Evolutionary conservation across 164 flowering plant genomes (phyloP).

Genomic region (Santalum album): DNA sequence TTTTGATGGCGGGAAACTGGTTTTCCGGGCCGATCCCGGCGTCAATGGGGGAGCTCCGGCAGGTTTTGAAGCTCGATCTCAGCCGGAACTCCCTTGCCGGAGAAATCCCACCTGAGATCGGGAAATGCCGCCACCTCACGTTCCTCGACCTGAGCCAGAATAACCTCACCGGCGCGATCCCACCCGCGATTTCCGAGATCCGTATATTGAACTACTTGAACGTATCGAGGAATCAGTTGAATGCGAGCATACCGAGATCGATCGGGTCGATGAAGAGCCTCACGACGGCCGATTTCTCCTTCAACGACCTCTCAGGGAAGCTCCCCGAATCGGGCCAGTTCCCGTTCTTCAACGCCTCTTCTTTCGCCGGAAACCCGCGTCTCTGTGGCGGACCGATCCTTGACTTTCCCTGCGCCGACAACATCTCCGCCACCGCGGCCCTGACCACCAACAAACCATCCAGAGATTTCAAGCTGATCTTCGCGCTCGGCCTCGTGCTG

Average conservation of each 20-base stretch:
- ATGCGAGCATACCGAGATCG: constrained; percentile 53
- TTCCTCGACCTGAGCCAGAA: constrained; percentile 80
- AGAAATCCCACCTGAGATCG: constrained; percentile 59
- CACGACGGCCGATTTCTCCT: constrained; percentile 83
- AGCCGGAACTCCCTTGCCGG: constrained; percentile 53
- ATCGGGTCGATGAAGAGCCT: constrained; percentile 81
- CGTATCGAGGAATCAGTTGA: constrained; percentile 69
- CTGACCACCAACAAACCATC: constrained; percentile 19
- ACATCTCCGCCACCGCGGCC: constrained; percentile 11
- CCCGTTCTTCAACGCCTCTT: constrained; percentile 62
- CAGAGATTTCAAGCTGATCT: constrained; percentile 53
- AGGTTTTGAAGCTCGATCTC: constrained; percentile 58
- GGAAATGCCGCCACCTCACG: constrained; percentile 49
- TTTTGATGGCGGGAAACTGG: constrained; percentile 50
- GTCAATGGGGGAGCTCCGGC: constrained; percentile 48
- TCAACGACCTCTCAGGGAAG: constrained; percentile 77
- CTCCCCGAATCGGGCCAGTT: constrained; percentile 86
- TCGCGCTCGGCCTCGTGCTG: constrained; percentile 58
- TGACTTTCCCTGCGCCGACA: constrained; percentile 73
- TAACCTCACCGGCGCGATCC: constrained; percentile 71
- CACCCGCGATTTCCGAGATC: constrained; percentile 48
- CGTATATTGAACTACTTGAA: constrained; percentile 73
- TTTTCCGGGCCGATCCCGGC: constrained; percentile 67
- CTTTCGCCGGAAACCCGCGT: constrained; percentile 77
- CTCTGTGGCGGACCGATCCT: constrained; percentile 64